A percentile compares a stretch with the other conserved stretches of the same genome.
These are phyloP conservation scores for Diaporthe australafricana DNA, from an alignment of 2,329 filamentous ascomycete genomes.

Conservation along the genomic window DNA sequence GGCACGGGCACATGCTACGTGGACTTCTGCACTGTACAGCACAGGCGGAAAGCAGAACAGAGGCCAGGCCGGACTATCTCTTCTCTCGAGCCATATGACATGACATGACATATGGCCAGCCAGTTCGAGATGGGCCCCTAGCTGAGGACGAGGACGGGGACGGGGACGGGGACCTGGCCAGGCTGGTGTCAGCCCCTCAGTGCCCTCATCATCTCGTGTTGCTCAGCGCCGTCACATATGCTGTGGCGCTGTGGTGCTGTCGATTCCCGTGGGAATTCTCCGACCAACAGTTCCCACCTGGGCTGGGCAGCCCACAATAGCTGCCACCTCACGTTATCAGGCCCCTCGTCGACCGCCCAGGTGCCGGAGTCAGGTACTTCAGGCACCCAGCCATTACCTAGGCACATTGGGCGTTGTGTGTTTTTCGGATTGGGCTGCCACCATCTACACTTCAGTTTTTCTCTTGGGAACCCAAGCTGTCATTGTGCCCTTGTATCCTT, in stretches of 20 bases:
- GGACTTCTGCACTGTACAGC: too few relatives aligned
- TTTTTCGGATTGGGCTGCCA: constrained; percentile 5
- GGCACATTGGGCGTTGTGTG: neutral
- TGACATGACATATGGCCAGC: neutral
- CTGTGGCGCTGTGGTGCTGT: constrained; percentile 1
- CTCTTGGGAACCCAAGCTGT: neutral
- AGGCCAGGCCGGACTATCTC: neutral
- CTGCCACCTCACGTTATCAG: neutral
- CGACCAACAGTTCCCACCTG: constrained; percentile 24
- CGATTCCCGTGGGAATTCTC: neutral
- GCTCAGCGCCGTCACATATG: neutral
- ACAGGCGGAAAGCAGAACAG: neutral
- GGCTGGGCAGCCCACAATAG: constrained; percentile 14
- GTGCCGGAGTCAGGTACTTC: neutral
- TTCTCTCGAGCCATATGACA: neutral
- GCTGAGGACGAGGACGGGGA: too few relatives aligned
- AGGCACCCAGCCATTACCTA: neutral
- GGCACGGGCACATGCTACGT: neutral
- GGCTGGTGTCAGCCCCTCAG: neutral
- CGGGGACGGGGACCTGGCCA: neutral
- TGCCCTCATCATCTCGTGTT: constrained; percentile 21
- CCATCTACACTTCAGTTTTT: neutral
- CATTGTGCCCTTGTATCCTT: neutral
- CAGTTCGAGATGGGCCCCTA: neutral
- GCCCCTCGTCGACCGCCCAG: neutral